These are phyloP conservation scores for Linum usitatissimum DNA, from an alignment of 345 rosid species.

Conservation along the genomic window DNA sequence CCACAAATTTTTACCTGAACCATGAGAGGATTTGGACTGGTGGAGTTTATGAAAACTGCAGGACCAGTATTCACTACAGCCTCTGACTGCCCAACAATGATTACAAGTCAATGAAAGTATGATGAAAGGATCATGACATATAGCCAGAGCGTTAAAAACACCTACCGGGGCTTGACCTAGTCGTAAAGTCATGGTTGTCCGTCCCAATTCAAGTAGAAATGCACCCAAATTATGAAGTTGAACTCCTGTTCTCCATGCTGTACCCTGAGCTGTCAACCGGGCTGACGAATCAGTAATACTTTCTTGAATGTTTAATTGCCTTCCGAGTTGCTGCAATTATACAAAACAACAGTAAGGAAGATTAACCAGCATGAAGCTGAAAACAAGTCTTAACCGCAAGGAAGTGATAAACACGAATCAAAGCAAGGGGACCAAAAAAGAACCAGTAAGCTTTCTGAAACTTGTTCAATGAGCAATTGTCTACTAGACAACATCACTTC, in stretches of 20 bases:
- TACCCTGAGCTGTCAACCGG: conserved; percentile 30
- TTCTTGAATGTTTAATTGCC: conserved; percentile 44
- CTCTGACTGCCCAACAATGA: conserved; percentile 43
- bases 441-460: conserved; percentile 46
- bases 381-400: not conserved
- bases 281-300: conserved; percentile 30
- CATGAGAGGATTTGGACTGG: conserved; percentile 74
- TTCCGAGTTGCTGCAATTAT: conserved; percentile 39
- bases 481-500: conserved; percentile 47
- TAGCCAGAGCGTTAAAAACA: conserved; percentile 6
- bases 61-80: conserved; percentile 76
- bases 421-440: conserved; percentile 10
- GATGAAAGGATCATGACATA: not conserved
- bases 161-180: conserved; percentile 62
- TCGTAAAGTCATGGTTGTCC: conserved; percentile 60
- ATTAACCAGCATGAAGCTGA: not conserved
- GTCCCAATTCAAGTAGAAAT: conserved; percentile 70
- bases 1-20: conserved; percentile 45
- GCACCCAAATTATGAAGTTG: conserved; percentile 53
- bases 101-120: not conserved
- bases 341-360: conserved; percentile 6
- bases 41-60: conserved; percentile 54
- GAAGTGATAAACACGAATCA: conserved; percentile 8
- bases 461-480: conserved; percentile 48
- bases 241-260: conserved; percentile 42